Evolutionary conservation across 2,329 filamentous ascomycete genomes (phyloP).

Genomic region (Nothomitra cinnamomea): DNA sequence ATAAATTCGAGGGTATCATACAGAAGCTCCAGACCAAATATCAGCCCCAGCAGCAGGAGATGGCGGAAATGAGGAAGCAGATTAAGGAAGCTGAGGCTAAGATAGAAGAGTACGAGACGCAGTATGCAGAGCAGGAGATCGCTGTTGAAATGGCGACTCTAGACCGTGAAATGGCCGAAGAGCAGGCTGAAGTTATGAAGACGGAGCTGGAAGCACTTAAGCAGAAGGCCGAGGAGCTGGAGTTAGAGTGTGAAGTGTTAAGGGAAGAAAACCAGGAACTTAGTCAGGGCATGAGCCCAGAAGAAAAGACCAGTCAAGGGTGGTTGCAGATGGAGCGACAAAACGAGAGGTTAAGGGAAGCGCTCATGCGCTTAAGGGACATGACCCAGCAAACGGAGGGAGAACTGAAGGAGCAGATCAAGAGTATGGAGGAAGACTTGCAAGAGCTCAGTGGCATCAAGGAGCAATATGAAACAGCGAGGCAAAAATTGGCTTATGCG

Average conservation of each 20-base stretch:
- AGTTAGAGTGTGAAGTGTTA: slow-evolving; percentile 75
- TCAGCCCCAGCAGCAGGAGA: slow-evolving; percentile 68
- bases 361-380: slow-evolving; percentile 68
- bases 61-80: slow-evolving; percentile 55
- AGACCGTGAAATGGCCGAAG: slow-evolving; percentile 92
- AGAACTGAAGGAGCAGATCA: slow-evolving; percentile 60
- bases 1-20: slow-evolving; percentile 69
- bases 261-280: slow-evolving; percentile 76
- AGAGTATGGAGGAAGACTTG: slow-evolving; percentile 54
- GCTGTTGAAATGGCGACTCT: slow-evolving; percentile 73
- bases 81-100: slow-evolving; percentile 58
- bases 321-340: slow-evolving; percentile 86
- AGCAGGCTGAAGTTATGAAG: slow-evolving; percentile 69
- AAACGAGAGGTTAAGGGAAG: slow-evolving; percentile 75
- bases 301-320: slow-evolving; percentile 70
- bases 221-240: slow-evolving; percentile 62
- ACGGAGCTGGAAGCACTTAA: slow-evolving; percentile 64
- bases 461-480: slow-evolving; percentile 50
- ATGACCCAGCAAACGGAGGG: slow-evolving; percentile 72
- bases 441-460: slow-evolving; percentile 50
- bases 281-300: slow-evolving; percentile 67
- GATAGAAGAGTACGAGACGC: slow-evolving; percentile 50
- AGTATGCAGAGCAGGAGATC: slow-evolving; percentile 71
- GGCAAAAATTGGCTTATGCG: slow-evolving; percentile 54
- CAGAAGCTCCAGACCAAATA: slow-evolving; percentile 84